Base-by-base conservation (phyloP, 768 basidiomycete genomes). In the Trametes villosa region DNA sequence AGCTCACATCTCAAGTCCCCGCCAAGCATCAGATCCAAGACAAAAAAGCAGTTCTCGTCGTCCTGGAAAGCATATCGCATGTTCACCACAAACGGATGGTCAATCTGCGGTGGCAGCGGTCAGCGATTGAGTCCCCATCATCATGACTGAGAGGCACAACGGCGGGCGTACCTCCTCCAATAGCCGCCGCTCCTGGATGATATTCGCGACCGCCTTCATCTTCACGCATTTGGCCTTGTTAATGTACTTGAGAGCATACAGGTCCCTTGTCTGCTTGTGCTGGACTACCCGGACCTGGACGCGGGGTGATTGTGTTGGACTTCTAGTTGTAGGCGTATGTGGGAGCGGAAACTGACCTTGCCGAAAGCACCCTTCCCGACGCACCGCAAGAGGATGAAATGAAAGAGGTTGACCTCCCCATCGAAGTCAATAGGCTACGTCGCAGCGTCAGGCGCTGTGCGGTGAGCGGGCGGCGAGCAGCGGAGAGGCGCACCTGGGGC, bases 361-460 rank as follows among this genome's bases (percentile, higher is more conserved):
- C 96, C 96, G 75, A 99, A 98, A 1, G 96, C 96, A 51, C 96
- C 96, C 75, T 98, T 98, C 22, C 96, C 96, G n/a, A 99, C 96
- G 65, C 94, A 96, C 68, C 96, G 82, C 20, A 98, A 76, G 40
- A 99, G 88, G 63, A 92, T 84, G 72, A 99, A 99, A 72, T 99
- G 97, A 75, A 97, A 99, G 58, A 99, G 87, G 72, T 94, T 96
- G 72, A 94, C 89, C 63, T 96, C 94, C 65, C 91, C 93, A 67
- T 96, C 94, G 72, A 95, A 96, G 80, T 96, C 94, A 76, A 96
- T 89, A 64, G 92, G 92, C 92, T 96, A 63, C 42, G 53, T 45
- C 44, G 41, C 22, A 49, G 53, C 33, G 47, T 53, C 41, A n/a
- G 46, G 26, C 44, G 29, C 22, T 17, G 17, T 13, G 54, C 48